Conservation (phyloP, 2,329 filamentous ascomycete genomes). For the Aspergillus awamori region DNA sequence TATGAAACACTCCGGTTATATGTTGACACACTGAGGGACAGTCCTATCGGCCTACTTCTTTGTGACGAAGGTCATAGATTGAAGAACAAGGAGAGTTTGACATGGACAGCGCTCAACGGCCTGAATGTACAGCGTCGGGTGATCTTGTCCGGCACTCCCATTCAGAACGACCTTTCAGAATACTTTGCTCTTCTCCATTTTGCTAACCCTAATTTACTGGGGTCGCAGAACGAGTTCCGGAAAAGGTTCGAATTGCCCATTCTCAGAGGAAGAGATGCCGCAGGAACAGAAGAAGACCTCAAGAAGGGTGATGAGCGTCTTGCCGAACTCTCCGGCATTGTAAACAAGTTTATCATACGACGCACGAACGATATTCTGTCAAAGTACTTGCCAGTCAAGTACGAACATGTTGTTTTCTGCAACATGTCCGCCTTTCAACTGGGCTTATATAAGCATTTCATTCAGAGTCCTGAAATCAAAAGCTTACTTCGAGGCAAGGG, state of each 20-base stretch:
- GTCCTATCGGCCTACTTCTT: conserved; percentile 86
- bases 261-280: conserved; percentile 84
- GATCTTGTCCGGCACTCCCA: conserved; percentile 94
- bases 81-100: conserved; percentile 96
- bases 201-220: conserved; percentile 89
- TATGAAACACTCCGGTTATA: conserved; percentile 95
- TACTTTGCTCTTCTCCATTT: conserved; percentile 97
- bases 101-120: conserved; percentile 86
- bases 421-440: conserved; percentile 90
- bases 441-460: conserved; percentile 94
- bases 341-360: conserved; percentile 98
- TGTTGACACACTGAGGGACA: conserved; percentile 84
- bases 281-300: conserved; percentile 79
- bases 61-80: conserved; percentile 96
- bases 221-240: conserved; percentile 85
- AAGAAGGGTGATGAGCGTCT: conserved; percentile 82
- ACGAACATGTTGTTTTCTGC: conserved; percentile 99
- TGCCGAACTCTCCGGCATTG: conserved; percentile 75
- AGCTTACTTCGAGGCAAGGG: conserved; percentile 89
- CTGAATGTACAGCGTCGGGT: conserved; percentile 89
- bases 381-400: conserved; percentile 97
- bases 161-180: conserved; percentile 97
- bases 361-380: conserved; percentile 97
- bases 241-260: conserved; percentile 95
- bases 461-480: conserved; percentile 92